Evolutionary conservation across 441 rosid genomes (phyloP).

Genomic region (Dalechampia spathulata): DNA sequence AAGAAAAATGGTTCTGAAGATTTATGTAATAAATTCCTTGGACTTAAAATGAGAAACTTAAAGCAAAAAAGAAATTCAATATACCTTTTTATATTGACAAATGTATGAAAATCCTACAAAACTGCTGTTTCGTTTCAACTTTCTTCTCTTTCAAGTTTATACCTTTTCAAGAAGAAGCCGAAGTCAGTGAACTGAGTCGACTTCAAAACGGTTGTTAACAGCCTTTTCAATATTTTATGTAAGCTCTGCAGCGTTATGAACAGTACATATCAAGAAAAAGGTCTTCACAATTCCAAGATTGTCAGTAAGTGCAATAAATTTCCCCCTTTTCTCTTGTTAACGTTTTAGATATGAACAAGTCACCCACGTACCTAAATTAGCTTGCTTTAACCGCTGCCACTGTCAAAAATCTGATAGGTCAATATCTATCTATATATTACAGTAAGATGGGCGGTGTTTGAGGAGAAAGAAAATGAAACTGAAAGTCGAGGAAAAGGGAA

Average conservation of each 20-base stretch:
- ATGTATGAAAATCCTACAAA: constrained; percentile 14
- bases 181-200: constrained; percentile 5
- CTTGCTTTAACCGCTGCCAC: no score
- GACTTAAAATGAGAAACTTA: constrained; percentile 8
- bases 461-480: no score
- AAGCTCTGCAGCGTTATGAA: not conserved
- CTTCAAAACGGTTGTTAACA: constrained; percentile 14
- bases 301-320: constrained; percentile 7
- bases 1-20: no score
- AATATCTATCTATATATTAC: no score
- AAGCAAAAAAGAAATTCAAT: no score
- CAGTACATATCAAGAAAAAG: not conserved
- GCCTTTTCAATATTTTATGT: constrained; percentile 1
- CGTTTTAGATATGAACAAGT: not conserved
- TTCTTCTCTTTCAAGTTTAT: not conserved
- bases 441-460: no score
- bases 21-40: no score
- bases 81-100: constrained; percentile 19
- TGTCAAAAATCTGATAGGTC: no score
- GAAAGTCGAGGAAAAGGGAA: no score
- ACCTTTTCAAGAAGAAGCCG: constrained; percentile 10
- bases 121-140: constrained; percentile 19
- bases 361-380: constrained; percentile 2
- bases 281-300: constrained; percentile 11
- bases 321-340: not conserved